Conservation (phyloP, 179 eudicot species). For the Actinidia polygama region DNA sequence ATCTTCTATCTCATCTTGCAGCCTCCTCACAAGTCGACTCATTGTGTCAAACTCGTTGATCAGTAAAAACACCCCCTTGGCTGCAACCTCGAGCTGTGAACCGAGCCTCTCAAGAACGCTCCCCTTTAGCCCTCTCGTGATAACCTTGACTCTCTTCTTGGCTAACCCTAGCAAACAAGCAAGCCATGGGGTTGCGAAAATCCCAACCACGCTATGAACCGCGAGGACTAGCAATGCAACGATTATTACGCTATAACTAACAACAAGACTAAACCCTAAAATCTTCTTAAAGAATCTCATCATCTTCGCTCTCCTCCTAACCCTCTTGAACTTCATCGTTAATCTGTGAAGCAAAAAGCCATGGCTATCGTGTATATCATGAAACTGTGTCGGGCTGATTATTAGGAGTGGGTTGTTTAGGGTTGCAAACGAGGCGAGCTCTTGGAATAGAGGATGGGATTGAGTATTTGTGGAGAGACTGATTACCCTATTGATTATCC, state of each 20-base stretch:
- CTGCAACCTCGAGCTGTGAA: slow-evolving; percentile 64
- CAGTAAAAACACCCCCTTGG: slow-evolving; percentile 70
- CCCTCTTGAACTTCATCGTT: slow-evolving; percentile 39
- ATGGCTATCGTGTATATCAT: slow-evolving; percentile 35
- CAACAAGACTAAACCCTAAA: slow-evolving; percentile 30
- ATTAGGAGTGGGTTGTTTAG: slow-evolving; percentile 51
- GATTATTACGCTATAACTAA: slow-evolving; percentile 35
- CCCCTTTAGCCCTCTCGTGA: slow-evolving; percentile 8
- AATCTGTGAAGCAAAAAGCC: slow-evolving; percentile 40
- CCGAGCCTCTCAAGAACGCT: slow-evolving; percentile 33
- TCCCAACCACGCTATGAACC: slow-evolving; percentile 51
- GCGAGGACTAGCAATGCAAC: slow-evolving; percentile 45
- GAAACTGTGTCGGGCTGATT: slow-evolving; percentile 35
- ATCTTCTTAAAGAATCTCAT: slow-evolving; percentile 40
- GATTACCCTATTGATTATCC: slow-evolving; percentile 38
- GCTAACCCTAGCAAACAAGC: slow-evolving; percentile 32
- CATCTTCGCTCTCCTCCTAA: slow-evolving; percentile 45
- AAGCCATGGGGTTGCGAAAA: slow-evolving; percentile 51
- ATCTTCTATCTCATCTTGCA: slow-evolving; percentile 72
- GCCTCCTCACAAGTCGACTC: slow-evolving; percentile 62
- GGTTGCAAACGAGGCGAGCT: slow-evolving; percentile 46
- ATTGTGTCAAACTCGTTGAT: slow-evolving; percentile 77
- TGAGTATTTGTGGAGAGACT: slow-evolving; percentile 29
- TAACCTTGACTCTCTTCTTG: slow-evolving; percentile 25
- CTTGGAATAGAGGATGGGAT: slow-evolving; percentile 25